A percentile compares a stretch with the other conserved stretches of the same genome.
Conservation (phyloP, 2,329 filamentous ascomycete species). For the Aspergillus felis region DNA sequence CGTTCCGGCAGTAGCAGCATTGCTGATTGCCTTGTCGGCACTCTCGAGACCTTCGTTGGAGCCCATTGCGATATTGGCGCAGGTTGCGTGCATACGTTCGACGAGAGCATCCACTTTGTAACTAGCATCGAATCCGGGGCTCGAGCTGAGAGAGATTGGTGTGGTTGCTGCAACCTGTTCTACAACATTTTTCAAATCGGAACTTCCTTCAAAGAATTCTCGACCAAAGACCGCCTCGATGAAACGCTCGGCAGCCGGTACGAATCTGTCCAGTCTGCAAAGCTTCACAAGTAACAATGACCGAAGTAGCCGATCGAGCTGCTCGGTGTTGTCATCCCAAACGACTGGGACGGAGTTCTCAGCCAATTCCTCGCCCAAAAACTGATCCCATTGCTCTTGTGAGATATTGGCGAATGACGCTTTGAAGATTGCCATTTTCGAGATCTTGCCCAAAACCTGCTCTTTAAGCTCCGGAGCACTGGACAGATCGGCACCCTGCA, state of each 20-base stretch:
- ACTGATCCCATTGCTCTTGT: conserved; percentile 68
- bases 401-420: conserved; percentile 62
- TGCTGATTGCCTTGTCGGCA: conserved; percentile 91
- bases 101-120: conserved; percentile 98
- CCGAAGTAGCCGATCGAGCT: conserved; percentile 71
- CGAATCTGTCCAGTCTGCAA: conserved; percentile 91
- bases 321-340: conserved; percentile 63
- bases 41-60: conserved; percentile 90
- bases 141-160: conserved; percentile 89
- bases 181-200: conserved; percentile 82
- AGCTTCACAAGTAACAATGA: conserved; percentile 90
- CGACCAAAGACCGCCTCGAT: conserved; percentile 79
- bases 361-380: conserved; percentile 79
- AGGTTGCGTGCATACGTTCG: conserved; percentile 73
- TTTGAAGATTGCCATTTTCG: conserved; percentile 69
- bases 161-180: conserved; percentile 77
- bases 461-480: conserved; percentile 61
- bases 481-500: conserved; percentile 75
- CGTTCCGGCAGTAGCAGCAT: conserved; percentile 82
- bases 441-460: conserved; percentile 64
- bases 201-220: conserved; percentile 75
- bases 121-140: conserved; percentile 93
- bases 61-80: conserved; percentile 98
- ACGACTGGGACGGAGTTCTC: conserved; percentile 76
- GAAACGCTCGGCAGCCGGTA: conserved; percentile 89